A percentile compares a stretch with the other conserved stretches of the same genome.
These are phyloP conservation scores for Colletotrichum limetticola DNA, from an alignment of 2,329 filamentous ascomycete genomes.

Conservation along the genomic window DNA sequence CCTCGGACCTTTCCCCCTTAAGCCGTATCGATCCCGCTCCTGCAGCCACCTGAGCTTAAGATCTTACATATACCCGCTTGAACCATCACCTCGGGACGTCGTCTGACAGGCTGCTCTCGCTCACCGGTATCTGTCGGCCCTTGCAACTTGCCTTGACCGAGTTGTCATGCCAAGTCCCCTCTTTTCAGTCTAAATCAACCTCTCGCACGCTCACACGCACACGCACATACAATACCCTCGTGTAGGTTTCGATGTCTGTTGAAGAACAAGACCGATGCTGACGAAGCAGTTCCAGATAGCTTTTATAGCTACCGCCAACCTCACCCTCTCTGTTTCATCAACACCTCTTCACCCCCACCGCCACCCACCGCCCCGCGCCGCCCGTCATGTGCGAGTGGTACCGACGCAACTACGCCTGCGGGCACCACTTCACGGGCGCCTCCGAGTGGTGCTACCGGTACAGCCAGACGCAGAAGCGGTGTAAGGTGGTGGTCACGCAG, in stretches of 20 bases:
- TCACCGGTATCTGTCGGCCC: slow-evolving; percentile 33
- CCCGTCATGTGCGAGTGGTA: slow-evolving; percentile 36
- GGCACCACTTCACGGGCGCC: slow-evolving; percentile 35
- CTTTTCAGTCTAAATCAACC: slow-evolving; percentile 18
- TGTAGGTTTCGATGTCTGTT: slow-evolving; percentile 1
- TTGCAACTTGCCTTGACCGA: slow-evolving; percentile 31
- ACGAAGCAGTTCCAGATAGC: background rate
- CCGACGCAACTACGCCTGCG: slow-evolving; percentile 36
- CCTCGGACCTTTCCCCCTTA: slow-evolving; percentile 4
- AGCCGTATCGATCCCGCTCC: slow-evolving; percentile 7
- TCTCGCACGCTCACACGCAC: background rate
- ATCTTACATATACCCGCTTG: slow-evolving; percentile 35
- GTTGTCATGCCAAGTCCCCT: slow-evolving; percentile 29
- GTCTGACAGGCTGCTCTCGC: slow-evolving; percentile 23
- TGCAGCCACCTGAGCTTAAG: slow-evolving; percentile 25
- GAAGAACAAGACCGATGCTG: background rate
- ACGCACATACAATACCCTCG: background rate
- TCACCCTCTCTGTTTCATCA: background rate
- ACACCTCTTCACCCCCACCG: background rate
- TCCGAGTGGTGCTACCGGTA: slow-evolving; percentile 35
- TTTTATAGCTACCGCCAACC: background rate
- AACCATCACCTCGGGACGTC: slow-evolving; percentile 31
- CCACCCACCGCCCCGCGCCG: background rate
- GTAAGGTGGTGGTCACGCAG: slow-evolving; percentile 32
- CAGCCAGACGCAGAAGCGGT: slow-evolving; percentile 35